Conservation (phyloP, 2,329 filamentous ascomycete genomes). For the Nemania bipapillata region DNA sequence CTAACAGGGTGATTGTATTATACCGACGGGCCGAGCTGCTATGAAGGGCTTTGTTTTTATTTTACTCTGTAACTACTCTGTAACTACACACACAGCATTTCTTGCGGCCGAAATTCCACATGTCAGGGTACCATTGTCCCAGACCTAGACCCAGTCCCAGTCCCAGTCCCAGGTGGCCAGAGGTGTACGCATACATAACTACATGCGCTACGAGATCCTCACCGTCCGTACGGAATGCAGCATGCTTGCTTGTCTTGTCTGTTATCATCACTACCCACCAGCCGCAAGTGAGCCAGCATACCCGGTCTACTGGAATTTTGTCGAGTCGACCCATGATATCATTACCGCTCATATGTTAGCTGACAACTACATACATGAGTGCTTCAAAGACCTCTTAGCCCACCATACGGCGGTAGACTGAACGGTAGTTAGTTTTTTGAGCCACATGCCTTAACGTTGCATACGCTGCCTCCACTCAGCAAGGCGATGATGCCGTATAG, state of each 20-base stretch:
- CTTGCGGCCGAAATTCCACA: slow-evolving; percentile 22
- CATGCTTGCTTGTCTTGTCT: slow-evolving; percentile 42
- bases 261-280: slow-evolving; percentile 36
- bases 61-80: slow-evolving; percentile 2
- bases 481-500: slow-evolving; percentile 46
- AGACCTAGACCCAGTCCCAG: slow-evolving; percentile 1
- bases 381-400: slow-evolving; percentile 28
- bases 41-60: slow-evolving; percentile 15
- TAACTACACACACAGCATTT: slow-evolving; percentile 17
- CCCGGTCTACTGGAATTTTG: slow-evolving; percentile 42
- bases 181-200: slow-evolving; percentile 34
- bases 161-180: slow-evolving; percentile 12
- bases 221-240: slow-evolving; percentile 41
- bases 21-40: slow-evolving; percentile 25
- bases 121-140: slow-evolving; percentile 23
- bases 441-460: slow-evolving; percentile 26
- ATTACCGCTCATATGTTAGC: slow-evolving; percentile 38
- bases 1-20: slow-evolving; percentile 17
- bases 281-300: slow-evolving; percentile 28
- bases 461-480: slow-evolving; percentile 37
- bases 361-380: slow-evolving; percentile 31
- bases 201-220: slow-evolving; percentile 33
- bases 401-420: slow-evolving; percentile 34
- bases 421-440: slow-evolving; percentile 27
- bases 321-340: slow-evolving; percentile 44